Base-by-base conservation (phyloP, 148 eudicot genomes). In the Bassia scoparia region DNA sequence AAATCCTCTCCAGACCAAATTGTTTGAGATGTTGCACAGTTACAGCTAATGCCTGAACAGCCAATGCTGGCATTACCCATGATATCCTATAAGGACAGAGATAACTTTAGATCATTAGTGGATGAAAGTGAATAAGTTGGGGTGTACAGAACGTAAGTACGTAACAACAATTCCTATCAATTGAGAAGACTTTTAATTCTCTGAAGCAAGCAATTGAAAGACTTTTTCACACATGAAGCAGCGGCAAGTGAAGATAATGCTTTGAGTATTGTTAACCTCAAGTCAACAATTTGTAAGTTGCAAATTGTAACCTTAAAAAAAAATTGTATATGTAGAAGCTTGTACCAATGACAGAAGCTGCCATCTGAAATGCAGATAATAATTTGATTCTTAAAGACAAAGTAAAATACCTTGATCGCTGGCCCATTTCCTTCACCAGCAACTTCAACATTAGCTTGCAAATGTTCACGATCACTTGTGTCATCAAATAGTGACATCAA, bases 1-100 rank as follows among this genome's bases (percentile, higher is more conserved):
- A 52, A 78, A 89, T 86, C 74, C 83, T 86, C 77, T 94, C 97
- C 37, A 91, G 80, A 64, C 98, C 98, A 87, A 94, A 94, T 88
- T 87, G 93, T 81, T 89, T 94, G 65, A 94, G 85, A 82, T 94
- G 96, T 31, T 67, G 84, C 79, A 84, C 77, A 31, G 86, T 82
- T 55, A 94, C 74, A 46, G 91, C 97, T 79, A 94, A 80, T 71
- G 97, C 96, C 80, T 86, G 89, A 58, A 86, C 82, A 74, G 89
- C 84, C 81, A 91, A 78, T 68, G 81, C 83, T 48, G 98, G 97
- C 93, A 94, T 87, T n/a, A 37, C 70, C 84, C 89, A 87, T 87
- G 67, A 94, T 81, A 38, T 80, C 89, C 98, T 93, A 73, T 59
- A 79, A 67, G 43, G 30, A 55, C 29, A 62, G 11, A 76, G 16